Base-by-base conservation (phyloP, 169 alveolate species). In the Eimeria tenella region DNA sequence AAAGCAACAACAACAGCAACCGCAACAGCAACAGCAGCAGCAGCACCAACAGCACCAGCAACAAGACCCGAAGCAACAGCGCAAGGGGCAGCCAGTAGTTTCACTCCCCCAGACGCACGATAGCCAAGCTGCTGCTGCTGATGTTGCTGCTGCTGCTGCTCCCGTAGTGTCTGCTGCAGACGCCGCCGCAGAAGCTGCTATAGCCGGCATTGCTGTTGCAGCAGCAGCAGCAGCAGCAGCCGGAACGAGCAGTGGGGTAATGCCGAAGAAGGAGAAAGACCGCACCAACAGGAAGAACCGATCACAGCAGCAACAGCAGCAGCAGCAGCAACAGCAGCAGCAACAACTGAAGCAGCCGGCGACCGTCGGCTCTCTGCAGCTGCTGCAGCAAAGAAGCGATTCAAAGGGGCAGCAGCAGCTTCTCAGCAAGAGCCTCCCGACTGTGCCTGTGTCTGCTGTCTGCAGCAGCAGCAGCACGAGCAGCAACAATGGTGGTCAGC, bases 271-370 rank as follows among this genome's bases (percentile, higher is more conserved):
- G 42, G 42, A 31, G 42, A 31, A 31, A 31, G 42, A 31, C 42
- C 42, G 74, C 74, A 63, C 42, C 74, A 63, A 17, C 31, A 63
- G 21, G 74, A 25, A n/a, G 42, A 63, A 25, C 74, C 17, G n/a
- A n/a, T 50, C 7, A 42, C 82, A 71, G 82, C 82, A 71, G 82
- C 82, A n/a, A 42, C 82, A 21, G 55, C 82, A 21, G 56, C 82
- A 21, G 82, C 82, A 21, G 82, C 82, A 5, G 50, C 81, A 17
- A 31, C 82, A 71, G 17, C 82, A 71, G 7, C 50, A 11, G 50
- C 82, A 71, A 1, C 82, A n/a, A 11, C 82, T 71, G 82, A 21
- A 71, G 55, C 82, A 71, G 82, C 11, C 56, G n/a, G 23, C 11
- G 49, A 0, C 82, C 52, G 13, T 58, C 68, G 68, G 68, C 21